Evolutionary conservation across 441 rosid genomes (phyloP), one percentile per base, ranked within the genome.

Genomic region (Gossypium lobatum): DNA sequence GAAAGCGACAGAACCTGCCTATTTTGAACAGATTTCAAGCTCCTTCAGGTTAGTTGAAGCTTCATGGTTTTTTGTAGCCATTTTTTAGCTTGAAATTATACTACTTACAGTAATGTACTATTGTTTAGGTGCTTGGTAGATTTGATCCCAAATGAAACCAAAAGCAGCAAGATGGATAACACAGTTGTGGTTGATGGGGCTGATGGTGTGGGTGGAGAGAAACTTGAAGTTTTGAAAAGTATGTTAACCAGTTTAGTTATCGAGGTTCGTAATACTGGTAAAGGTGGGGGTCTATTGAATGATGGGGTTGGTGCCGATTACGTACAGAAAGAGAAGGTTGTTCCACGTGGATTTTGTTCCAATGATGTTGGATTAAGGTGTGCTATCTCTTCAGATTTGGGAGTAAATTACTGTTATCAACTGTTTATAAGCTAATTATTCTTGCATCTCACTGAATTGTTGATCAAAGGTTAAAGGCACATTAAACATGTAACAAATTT

Each of bases 301-400:
- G 57, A 52, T 52, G 57, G 57, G 57, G 57, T 52, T n/a, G 57
- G 57, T 52, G 57, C 99, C 58, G 98, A 95, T 66, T 91, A 81
- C 78, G 97, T 95, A 73, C 99, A 91, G 89, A 95, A 95, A 77
- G 98, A 91, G 83, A 95, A 90, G 85, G 89, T 87, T 81, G 73
- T 73, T 69, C 99, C 97, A 11, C 85, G 71, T 53, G 91, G 89
- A 70, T 91, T 91, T 78, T 87, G 87, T 75, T 73, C 82, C 3
- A 66, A 74, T 4, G 93, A 91, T 80, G 81, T 75, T 46, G 91
- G 95, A 20, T 46, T 73, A 75, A 89, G 97, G 94, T 88, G 75
- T 79, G 84, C 52, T 23, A 67, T 83, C 68, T 42, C 61, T 71
- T 72, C 48, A 61, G 54, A 37, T 71, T 77, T 16, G 74, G 39